Conservation (phyloP, 139 green algal genomes). For the Ettlia oleoabundans region DNA sequence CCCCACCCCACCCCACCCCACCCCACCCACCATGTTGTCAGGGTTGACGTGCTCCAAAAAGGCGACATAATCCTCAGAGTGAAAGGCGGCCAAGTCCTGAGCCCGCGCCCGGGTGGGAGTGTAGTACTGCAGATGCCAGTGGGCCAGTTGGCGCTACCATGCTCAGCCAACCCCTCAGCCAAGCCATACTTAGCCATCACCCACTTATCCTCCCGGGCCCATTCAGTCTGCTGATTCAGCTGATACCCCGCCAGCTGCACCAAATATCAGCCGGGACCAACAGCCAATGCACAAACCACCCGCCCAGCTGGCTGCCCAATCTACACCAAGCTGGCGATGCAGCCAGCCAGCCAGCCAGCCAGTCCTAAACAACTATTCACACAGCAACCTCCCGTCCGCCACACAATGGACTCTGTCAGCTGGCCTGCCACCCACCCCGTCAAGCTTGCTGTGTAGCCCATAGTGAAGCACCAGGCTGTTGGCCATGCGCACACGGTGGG, state of each 20-base stretch:
- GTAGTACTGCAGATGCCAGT: not conserved
- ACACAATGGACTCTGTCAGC: no score
- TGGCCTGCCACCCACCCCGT: slow-evolving; percentile 61
- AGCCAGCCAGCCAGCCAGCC: no score
- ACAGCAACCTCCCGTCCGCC: no score
- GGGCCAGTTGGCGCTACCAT: no score
- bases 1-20: not conserved
- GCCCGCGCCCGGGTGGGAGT: slow-evolving; percentile 43
- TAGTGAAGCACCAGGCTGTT: slow-evolving; percentile 94
- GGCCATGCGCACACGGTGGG: slow-evolving; percentile 93
- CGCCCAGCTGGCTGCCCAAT: not conserved
- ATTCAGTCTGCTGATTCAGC: no score
- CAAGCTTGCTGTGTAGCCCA: slow-evolving; percentile 84
- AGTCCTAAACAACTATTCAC: no score
- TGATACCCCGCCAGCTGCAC: not conserved
- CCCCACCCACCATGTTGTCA: slow-evolving; percentile 65
- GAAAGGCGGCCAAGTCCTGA: slow-evolving; percentile 83
- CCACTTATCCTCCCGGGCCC: no score
- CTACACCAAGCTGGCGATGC: no score
- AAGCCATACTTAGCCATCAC: no score
- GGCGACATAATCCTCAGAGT: slow-evolving; percentile 90
- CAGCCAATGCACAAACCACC: no score
- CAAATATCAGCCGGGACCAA: no score
- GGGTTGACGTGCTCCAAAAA: slow-evolving; percentile 86
- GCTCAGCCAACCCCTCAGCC: no score